Conservation (phyloP, 441 rosid genomes). For the Eruca vesicaria region DNA sequence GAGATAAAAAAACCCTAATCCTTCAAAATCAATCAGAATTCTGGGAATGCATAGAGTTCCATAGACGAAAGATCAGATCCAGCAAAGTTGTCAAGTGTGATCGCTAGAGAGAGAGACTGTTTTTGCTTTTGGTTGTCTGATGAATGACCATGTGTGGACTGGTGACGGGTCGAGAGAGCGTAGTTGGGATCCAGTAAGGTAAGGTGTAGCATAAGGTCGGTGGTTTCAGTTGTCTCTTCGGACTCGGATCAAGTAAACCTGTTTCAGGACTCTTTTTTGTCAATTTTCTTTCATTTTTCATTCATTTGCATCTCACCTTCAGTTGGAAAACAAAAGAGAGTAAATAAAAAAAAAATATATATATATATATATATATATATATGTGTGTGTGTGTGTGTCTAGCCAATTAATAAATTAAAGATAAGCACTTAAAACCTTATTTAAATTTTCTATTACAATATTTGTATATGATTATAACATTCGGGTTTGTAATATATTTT, state of each 20-base stretch:
- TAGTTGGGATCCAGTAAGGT: slow-evolving; percentile 25
- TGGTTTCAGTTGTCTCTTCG: neutral
- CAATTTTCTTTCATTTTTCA: no score
- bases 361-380: no score
- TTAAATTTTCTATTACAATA: no score
- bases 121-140: slow-evolving; percentile 21
- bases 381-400: no score
- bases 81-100: slow-evolving; percentile 48
- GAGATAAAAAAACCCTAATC: slow-evolving; percentile 25
- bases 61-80: slow-evolving; percentile 67
- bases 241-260: neutral
- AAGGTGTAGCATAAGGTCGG: slow-evolving; percentile 33
- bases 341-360: no score
- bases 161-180: slow-evolving; percentile 15
- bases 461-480: no score
- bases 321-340: no score
- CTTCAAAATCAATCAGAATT: slow-evolving; percentile 28
- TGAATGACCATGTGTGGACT: slow-evolving; percentile 33
- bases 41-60: slow-evolving; percentile 25
- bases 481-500: no score
- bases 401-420: no score
- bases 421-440: no score
- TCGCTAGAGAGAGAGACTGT: slow-evolving; percentile 33
- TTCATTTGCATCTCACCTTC: no score
- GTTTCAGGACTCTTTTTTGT: no score